Base-by-base conservation (phyloP, 148 eudicot genomes). In the Rheum nobile region DNA sequence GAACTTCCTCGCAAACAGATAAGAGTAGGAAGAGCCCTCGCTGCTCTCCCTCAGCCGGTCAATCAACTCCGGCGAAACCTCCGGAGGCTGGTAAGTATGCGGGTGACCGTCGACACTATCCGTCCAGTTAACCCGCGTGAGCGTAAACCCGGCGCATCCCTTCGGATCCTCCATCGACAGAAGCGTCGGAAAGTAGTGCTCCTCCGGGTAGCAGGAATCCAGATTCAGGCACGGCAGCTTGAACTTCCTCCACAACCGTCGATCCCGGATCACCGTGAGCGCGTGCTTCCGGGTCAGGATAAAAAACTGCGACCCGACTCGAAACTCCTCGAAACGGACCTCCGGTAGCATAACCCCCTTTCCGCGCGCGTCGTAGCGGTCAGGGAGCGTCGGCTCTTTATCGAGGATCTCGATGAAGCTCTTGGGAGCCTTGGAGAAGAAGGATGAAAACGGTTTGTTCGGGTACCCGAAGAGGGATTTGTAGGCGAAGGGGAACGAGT, bases 141-240 rank as follows among this genome's bases (percentile, higher is more conserved):
- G 82, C 2, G 89, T 88, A 69, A 80, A 88, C 1, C 75, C 75
- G 0, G 79, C 75, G 48, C 91, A 88, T n/a, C 87, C 86, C 19
- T 73, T 67, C 6, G 86, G 83, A 84, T 88, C 91, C 79, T 67
- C 77, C 86, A 86, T 84, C 4, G 89, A 84, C 73, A 88, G 76
- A 19, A 88, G 75, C 2, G 91, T 88, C 4, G 91, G 83, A 63
- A 88, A 88, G 79, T 88, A 88, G 67, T 88, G 89, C 77, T 88
- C 91, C 71, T 88, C 91, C 5, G 91, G 91, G 73, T 88, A 88
- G 75, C 91, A 88, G 2, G 84, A 80, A 21, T 88, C 81, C 12
- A 74, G 37, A 54, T 82, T 82, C 22, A 84, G 14, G 59, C 91
- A 88, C 0, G 91, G 87, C 65, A 85, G 4, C 57, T 74, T 77